Evolutionary conservation across 2,329 filamentous ascomycete genomes (phyloP), one percentile per base, ranked within the genome.

Genomic region (Phyllosticta ampelicida): DNA sequence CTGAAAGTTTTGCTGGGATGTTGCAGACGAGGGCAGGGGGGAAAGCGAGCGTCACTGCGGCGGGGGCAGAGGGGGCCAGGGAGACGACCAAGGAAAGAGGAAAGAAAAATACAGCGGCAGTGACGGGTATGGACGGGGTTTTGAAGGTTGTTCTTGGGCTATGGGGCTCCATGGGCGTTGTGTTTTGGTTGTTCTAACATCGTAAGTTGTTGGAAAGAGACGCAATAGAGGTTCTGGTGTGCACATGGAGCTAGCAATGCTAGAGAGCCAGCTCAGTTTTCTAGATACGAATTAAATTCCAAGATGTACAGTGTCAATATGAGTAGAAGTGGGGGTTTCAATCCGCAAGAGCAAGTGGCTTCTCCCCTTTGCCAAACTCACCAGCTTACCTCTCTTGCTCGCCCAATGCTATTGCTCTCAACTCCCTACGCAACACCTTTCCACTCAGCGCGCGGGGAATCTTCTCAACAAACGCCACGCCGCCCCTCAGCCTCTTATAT

Each of bases 361-460:
- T n/a, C n/a, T n/a, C n/a, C n/a, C n/a, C n/a, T 8, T 26, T 26
- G 23, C 3, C 8, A 26, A 26, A 26, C 23, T 26, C 23, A 26
- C 23, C 23, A 26, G 23, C 23, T 26, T 26, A 26, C 23, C 23
- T 26, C 23, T 26, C 23, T 57, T 56, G 60, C 59, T 66, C 67
- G 60, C 62, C 68, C 64, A 66, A 69, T 50, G 67, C 70, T 58
- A 68, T 8, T n/a, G 63, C 58, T 53, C 70, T 66, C 57, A 73
- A 58, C 60, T 72, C 70, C 59, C 70, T 72, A 48, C 70, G 64
- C 60, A 72, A 51, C 48, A 72, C 72, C 65, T 73, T 72, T 2
- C 70, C 70, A 8, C 60, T 61, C 11, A 69, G 65, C 53, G 65
- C 69, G 62, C 72, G 72, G 0, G 71, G 71, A 48, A 73, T 66